phyloP scores from a whole-genome alignment of 2,329 filamentous ascomycete species.

The Chaetomiaceae sp. region DNA sequence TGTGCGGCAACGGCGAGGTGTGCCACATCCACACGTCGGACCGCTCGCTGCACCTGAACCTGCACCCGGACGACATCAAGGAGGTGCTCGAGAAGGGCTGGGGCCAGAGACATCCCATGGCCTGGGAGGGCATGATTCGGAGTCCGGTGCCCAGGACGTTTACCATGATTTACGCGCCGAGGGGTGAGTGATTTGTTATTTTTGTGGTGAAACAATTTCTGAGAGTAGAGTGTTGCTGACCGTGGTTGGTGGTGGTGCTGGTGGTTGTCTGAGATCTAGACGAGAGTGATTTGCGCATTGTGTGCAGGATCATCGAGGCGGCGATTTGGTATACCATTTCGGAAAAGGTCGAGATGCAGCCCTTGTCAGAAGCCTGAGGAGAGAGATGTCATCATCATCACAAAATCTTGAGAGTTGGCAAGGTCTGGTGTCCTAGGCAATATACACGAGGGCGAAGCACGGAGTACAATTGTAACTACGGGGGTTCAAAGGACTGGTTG shows the following conservation, averaged over 20 bases:
- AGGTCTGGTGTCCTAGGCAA: too few species aligned
- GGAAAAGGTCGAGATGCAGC: constrained; percentile 36
- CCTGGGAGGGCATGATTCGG: constrained; percentile 59
- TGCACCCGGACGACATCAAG: constrained; percentile 73
- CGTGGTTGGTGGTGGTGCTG: background rate
- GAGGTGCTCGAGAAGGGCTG: constrained; percentile 70
- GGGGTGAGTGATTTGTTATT: constrained; percentile 39
- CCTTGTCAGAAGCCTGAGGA: background rate
- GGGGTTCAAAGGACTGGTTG: too few species aligned
- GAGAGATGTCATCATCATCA: too few species aligned
- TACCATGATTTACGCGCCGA: constrained; percentile 76
- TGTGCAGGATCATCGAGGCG: constrained; percentile 67
- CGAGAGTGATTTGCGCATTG: constrained; percentile 60
- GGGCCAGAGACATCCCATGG: constrained; percentile 68
- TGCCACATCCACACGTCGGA: constrained; percentile 76
- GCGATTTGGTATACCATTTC: constrained; percentile 62
- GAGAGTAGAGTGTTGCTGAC: background rate
- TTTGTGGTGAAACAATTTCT: background rate
- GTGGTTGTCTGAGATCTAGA: constrained; percentile 38
- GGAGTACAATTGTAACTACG: too few species aligned
- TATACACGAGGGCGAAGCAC: too few species aligned
- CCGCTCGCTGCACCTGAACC: constrained; percentile 70
- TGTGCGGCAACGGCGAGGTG: constrained; percentile 74
- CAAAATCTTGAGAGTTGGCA: too few species aligned
- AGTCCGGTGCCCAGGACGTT: constrained; percentile 71